A percentile compares a stretch with the other conserved stretches of the same genome.
Conservation (phyloP, 2,329 filamentous ascomycete species). For the Alternaria arborescens region DNA sequence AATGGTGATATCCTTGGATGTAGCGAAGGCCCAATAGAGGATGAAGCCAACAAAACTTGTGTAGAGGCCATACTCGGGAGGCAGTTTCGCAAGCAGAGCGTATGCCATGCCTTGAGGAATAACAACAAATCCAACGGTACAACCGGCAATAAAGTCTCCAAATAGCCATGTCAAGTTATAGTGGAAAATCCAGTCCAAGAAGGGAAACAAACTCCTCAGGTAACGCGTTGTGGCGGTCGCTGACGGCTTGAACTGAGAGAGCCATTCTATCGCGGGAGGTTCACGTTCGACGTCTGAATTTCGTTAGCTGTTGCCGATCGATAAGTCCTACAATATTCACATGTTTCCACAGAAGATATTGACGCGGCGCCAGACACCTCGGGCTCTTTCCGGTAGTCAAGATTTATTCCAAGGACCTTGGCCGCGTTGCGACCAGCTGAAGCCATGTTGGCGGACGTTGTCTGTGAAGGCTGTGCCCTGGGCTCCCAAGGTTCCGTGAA, state of each 20-base stretch:
- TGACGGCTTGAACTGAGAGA: constrained; percentile 70
- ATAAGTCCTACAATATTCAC: constrained; percentile 15
- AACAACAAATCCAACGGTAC: constrained; percentile 79
- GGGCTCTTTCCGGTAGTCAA: constrained; percentile 75
- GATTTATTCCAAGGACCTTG: constrained; percentile 82
- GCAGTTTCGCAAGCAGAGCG: constrained; percentile 81
- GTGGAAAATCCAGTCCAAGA: constrained; percentile 83
- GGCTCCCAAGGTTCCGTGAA: neutral
- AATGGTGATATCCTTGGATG: constrained; percentile 98
- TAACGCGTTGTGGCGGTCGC: constrained; percentile 65
- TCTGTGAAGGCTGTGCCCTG: neutral
- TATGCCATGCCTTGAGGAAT: constrained; percentile 99
- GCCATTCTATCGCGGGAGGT: constrained; percentile 77
- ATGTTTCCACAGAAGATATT: constrained; percentile 68
- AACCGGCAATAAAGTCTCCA: constrained; percentile 87
- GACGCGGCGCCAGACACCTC: constrained; percentile 79
- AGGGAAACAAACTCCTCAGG: constrained; percentile 79
- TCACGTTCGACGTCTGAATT: constrained; percentile 83
- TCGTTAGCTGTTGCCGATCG: constrained; percentile 41
- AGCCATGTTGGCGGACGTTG: constrained; percentile 45
- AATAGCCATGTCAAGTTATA: constrained; percentile 92
- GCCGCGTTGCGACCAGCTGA: constrained; percentile 76
- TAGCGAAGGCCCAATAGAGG: constrained; percentile 97
- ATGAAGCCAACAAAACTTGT: constrained; percentile 96
- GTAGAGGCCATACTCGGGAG: constrained; percentile 85